phyloP scores from a whole-genome alignment of 257 asterid species.

The Salvia miltiorrhiza region DNA sequence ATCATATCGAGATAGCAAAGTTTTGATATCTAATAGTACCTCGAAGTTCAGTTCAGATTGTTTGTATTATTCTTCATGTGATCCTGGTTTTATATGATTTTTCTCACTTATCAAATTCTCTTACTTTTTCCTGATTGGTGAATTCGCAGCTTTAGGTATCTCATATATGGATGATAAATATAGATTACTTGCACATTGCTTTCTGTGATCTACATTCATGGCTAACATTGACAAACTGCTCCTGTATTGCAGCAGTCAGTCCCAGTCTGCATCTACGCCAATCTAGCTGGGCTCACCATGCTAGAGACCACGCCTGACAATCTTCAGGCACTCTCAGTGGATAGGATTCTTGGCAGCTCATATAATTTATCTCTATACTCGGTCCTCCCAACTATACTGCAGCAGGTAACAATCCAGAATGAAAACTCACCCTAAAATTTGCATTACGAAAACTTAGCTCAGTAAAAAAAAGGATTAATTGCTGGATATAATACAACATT shows the following conservation, averaged over 20 bases:
- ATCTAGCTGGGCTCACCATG: slow-evolving; percentile 36
- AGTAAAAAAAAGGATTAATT: not conserved
- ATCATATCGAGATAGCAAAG: not conserved
- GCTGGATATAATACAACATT: not conserved
- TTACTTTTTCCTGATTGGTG: not conserved
- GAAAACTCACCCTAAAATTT: not conserved
- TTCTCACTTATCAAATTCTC: not conserved
- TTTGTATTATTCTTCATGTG: not conserved
- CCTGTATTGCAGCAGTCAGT: slow-evolving; percentile 16
- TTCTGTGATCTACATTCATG: not conserved
- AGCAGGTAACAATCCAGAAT: slow-evolving; percentile 34
- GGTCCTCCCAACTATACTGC: slow-evolving; percentile 26
- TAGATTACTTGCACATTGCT: no score
- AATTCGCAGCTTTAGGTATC: not conserved
- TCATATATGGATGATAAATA: not conserved
- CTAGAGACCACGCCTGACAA: slow-evolving; percentile 30
- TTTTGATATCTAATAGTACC: not conserved
- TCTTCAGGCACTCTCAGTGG: slow-evolving; percentile 24
- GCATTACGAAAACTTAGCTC: not conserved
- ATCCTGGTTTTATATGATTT: not conserved
- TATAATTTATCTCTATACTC: slow-evolving; percentile 23
- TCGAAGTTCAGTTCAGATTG: not conserved
- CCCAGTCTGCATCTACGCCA: slow-evolving; percentile 30
- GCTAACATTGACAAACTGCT: not conserved
- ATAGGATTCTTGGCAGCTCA: slow-evolving; percentile 34